Base-by-base conservation (phyloP, 2,329 filamentous ascomycete genomes). In the Xylaria sp. region DNA sequence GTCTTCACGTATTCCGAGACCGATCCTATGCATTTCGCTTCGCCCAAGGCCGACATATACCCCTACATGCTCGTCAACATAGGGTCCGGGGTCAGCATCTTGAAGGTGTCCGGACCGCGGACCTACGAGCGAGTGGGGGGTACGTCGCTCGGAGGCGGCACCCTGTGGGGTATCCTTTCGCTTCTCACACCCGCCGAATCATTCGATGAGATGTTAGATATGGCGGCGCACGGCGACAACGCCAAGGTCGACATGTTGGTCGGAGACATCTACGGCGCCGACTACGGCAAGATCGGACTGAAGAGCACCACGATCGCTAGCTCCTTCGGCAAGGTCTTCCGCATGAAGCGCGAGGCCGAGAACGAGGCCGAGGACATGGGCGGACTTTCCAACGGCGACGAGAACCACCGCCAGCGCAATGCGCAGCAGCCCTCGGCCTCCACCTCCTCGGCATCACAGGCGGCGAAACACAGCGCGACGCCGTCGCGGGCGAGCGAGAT, bases 31-130 rank as follows among this genome's bases (percentile, higher is more conserved):
- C 85, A 91, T 67, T 97, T 96, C 69, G 86, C 88, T 62, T 84
- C 88, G 56, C 86, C 91, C 1, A 79, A 86, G n/a, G 86, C 93
- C 63, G 76, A 78, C 63, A 91, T 96, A 55, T 97, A 99, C 71
- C 94, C 94, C 2, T 99, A 99, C 70, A 86, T 99, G 40, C 86
- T 99, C 24, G 94, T 99, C 67, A 99, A 99, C 74, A 99, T 99
- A 63, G 94, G 94, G 42, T 97, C 92, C 7, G 94, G 94, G 47
- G 94, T 99, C 4, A 94, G 89, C 39, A 96, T 99, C 83, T 88
- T 99, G 73, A 97, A 97, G 71, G 94, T 99, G 7, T 95, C 90
- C 0, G 93, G 92, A 0, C 92, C 92, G 0, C 84, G 89, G 50
- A 83, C 91, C 61, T 97, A 89, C 71, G 82, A 95, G 72, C 90